A percentile compares a stretch with the other conserved stretches of the same genome.
phyloP scores from a whole-genome alignment of 768 basidiomycete species.

The Pholiota molesta region DNA sequence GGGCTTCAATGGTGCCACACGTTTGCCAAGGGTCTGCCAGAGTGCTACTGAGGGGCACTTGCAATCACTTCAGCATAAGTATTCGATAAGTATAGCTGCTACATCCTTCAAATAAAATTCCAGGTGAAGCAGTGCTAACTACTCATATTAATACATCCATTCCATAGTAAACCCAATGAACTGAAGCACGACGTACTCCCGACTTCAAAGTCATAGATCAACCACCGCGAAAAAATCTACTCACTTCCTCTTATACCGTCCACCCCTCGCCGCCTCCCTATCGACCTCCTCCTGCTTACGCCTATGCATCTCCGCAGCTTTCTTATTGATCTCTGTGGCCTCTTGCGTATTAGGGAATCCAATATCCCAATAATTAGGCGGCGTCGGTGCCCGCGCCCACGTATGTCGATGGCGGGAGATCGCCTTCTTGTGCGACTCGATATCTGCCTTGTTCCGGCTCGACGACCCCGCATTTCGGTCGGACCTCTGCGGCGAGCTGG shows the following conservation, averaged over 20 bases:
- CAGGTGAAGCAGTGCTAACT: background rate
- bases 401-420: slow-evolving; percentile 76
- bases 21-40: too few species aligned
- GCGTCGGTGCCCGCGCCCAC: slow-evolving; percentile 74
- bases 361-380: slow-evolving; percentile 89
- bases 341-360: slow-evolving; percentile 90
- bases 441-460: slow-evolving; percentile 27
- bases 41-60: too few species aligned
- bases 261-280: slow-evolving; percentile 55
- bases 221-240: background rate
- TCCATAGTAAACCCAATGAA: background rate
- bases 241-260: slow-evolving; percentile 29
- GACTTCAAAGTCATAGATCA: background rate
- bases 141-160: background rate
- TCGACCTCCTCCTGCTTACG: slow-evolving; percentile 64
- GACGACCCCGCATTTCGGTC: slow-evolving; percentile 8
- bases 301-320: slow-evolving; percentile 72
- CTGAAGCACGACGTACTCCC: too few species aligned
- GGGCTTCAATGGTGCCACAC: too few species aligned
- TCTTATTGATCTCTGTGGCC: slow-evolving; percentile 71
- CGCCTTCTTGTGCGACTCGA: slow-evolving; percentile 61
- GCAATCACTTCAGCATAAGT: too few species aligned
- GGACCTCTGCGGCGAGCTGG: slow-evolving; percentile 3
- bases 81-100: background rate
- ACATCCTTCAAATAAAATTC: background rate